Evolutionary conservation across 164 flowering plant genomes (phyloP).

Genomic region (Saururus chinensis): DNA sequence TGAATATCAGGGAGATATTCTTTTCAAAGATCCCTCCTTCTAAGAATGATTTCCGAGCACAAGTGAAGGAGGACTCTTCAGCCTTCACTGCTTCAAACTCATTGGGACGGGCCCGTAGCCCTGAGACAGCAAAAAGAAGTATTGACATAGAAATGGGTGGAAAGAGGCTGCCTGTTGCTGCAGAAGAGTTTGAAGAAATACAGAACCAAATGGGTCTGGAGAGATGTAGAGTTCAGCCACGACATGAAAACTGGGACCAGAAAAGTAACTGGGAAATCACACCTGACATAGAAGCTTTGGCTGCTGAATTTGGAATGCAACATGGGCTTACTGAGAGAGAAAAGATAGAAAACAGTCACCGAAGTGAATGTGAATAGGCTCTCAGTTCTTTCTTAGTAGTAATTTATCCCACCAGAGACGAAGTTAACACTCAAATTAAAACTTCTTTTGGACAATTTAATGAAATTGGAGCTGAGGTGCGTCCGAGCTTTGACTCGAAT

Average conservation of each 20-base stretch:
- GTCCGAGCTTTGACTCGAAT: neutral
- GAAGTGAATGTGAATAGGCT: slow-evolving; percentile 1
- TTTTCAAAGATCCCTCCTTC: slow-evolving; percentile 50
- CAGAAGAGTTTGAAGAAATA: slow-evolving; percentile 49
- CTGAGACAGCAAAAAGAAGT: slow-evolving; percentile 39
- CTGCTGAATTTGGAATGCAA: slow-evolving; percentile 20
- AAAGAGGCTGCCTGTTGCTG: slow-evolving; percentile 43
- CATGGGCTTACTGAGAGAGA: slow-evolving; percentile 14
- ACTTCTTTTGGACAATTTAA: no score
- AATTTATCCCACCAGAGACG: neutral
- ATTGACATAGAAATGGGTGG: slow-evolving; percentile 43
- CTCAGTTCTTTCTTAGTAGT: neutral
- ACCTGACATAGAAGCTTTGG: slow-evolving; percentile 29
- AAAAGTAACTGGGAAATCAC: slow-evolving; percentile 42
- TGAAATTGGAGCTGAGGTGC: neutral
- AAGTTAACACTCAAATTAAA: neutral
- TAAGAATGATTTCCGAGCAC: slow-evolving; percentile 42
- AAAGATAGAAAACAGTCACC: slow-evolving; percentile 16
- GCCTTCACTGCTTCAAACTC: slow-evolving; percentile 13
- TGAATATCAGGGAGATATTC: slow-evolving; percentile 42
- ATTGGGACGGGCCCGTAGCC: slow-evolving; percentile 23
- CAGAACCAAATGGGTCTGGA: slow-evolving; percentile 45
- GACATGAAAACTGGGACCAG: slow-evolving; percentile 23
- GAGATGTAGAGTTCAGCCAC: slow-evolving; percentile 28
- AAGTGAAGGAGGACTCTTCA: slow-evolving; percentile 21